Base-by-base conservation (phyloP, 2,329 filamentous ascomycete genomes). In the Arthrobotrys iridis region DNA sequence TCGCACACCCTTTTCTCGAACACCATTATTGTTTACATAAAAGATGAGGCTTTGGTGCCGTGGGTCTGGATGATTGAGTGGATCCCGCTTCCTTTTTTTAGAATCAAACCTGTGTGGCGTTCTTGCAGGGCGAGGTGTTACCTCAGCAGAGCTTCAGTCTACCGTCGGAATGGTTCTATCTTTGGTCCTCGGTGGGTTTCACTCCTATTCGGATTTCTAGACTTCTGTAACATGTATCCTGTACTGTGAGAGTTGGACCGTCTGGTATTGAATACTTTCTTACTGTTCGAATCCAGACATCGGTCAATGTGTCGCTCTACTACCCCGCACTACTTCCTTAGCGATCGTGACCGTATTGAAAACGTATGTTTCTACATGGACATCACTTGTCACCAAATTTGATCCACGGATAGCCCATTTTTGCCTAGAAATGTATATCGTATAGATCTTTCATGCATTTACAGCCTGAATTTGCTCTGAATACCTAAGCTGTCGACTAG, bases 11-110 rank as follows among this genome's bases (percentile, higher is more conserved):
- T 33, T 37, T 15, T 55, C 43, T 46, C 30, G 35, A 64, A 64
- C 66, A 48, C 58, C 66, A 64, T 57, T 64, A 33, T 46, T 40
- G 52, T 55, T 41, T 64, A 35, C 33, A 41, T 18, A 13, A 30
- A 43, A 43, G 33, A 46, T 55, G 48, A 66, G 50, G 50, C 35
- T 37, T 43, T 33, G 55, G 45, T 58, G 26, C 37, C 50, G n/a
- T 26, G 30, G 24, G 28, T 48, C 40, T 33, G 22, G 11, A 59
- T 40, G 35, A 41, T 67, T 37, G 55, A 24, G 65, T 60, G 55
- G 65, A 45, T 55, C 65, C 65, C 65, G 65, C 37, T 70, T 62
- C 65, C 65, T 70, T 70, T 70, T 62, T 70, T 70, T 68, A 58
- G 52, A 46, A 33, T 18, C 28, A 52, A 15, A 48, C n/a, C 50